Conservation (phyloP, 2,329 filamentous ascomycete species). For the Fusarium sp. region DNA sequence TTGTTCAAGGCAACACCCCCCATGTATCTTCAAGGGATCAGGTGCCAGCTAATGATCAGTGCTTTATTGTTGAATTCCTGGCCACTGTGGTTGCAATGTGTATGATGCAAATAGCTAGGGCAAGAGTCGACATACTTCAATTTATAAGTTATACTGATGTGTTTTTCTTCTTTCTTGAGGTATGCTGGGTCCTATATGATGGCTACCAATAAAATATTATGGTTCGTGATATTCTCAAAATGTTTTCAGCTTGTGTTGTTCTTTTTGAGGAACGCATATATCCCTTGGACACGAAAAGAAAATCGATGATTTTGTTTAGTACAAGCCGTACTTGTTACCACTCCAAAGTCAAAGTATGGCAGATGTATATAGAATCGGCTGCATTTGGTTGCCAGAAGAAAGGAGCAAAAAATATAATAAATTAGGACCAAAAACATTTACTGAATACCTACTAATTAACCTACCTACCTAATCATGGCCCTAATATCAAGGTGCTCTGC, state of each 20-base stretch:
- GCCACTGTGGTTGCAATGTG: not conserved
- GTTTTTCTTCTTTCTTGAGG: not conserved
- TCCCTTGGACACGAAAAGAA: not conserved
- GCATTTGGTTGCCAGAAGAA: not conserved
- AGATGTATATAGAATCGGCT: not conserved
- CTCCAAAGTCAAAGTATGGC: not conserved
- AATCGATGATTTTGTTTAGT: not conserved
- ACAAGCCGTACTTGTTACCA: not conserved
- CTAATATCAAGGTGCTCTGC: not conserved
- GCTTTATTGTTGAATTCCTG: conserved; percentile 11
- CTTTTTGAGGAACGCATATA: not conserved
- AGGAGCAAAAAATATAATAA: not conserved
- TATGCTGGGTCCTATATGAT: not conserved
- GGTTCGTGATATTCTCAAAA: not conserved
- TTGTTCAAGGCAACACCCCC: conserved; percentile 12
- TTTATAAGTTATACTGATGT: not conserved
- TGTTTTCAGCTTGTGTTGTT: not conserved
- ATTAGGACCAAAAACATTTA: too few species aligned
- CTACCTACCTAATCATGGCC: too few species aligned
- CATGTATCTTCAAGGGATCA: conserved; percentile 31
- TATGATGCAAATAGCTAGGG: not conserved
- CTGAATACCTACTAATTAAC: too few species aligned
- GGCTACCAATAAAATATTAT: not conserved
- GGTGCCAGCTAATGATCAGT: conserved; percentile 36
- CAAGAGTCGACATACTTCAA: not conserved